Base-by-base conservation (phyloP, 257 asterid species). In the Gynochthodes officinalis region DNA sequence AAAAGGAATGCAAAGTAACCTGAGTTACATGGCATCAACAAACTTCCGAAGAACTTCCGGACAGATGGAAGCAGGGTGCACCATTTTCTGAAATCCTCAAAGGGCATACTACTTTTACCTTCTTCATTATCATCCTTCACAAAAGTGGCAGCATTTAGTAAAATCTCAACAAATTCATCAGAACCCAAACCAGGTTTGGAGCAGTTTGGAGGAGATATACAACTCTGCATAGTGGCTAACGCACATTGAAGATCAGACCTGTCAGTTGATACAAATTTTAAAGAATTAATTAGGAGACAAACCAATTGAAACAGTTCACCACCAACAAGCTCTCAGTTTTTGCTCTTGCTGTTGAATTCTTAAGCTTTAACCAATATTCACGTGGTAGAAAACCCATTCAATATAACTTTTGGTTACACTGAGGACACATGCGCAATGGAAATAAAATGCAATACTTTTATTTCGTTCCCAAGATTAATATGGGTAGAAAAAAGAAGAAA, bases 201-300 rank as follows among this genome's bases (percentile, higher is more conserved):
- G 84, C 79, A 57, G 72, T 82, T 70, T 32, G 75, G 64, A 66
- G 78, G 79, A 80, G 85, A 88, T 74, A 91, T 69, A 74, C 82
- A 80, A 70, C 83, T 85, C 73, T 87, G 79, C 83, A 88, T 84
- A 50, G 91, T 83, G 64, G 85, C 87, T 76, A 91, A 73, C 74
- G 89, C 93, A 46, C 79, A 87, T 81, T 88, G 89, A 66, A 91
- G 85, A 82, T 89, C 99, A 81, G 90, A 80, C 86, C 99, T 94
- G 89, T 70, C 75, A 82, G 58, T 78, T 69, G 78, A 71, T 52
- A 64, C 57, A 71, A n/a, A 35, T 18, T 67, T 64, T 25, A 54
- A 77, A 33, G 49, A 64, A 59, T 46, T 44, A 37, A 70, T 58
- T n/a, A 64, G 64, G 33, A 81, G 35, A 32, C 39, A 53, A 58